Conservation (phyloP, 768 basidiomycete species). For the Macrolepiota albuminosa region DNA sequence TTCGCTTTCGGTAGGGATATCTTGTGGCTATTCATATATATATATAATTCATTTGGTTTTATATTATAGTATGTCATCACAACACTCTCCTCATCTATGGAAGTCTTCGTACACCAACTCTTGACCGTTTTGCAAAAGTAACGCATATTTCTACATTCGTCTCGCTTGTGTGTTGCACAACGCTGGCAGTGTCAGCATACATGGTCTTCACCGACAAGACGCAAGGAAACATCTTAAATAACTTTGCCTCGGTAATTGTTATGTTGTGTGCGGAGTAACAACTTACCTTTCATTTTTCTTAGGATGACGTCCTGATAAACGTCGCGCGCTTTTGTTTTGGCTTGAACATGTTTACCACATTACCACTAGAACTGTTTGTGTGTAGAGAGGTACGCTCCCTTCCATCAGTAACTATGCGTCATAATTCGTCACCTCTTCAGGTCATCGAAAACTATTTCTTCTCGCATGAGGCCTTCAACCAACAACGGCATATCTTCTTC, state of each 20-base stretch:
- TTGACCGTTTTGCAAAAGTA: slow-evolving; percentile 89
- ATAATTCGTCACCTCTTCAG: slow-evolving; percentile 30
- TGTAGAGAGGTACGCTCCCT: slow-evolving; percentile 74
- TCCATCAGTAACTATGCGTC: too few species aligned
- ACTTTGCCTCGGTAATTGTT: slow-evolving; percentile 70
- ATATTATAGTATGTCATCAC: slow-evolving; percentile 81
- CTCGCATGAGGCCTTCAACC: slow-evolving; percentile 77
- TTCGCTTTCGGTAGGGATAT: slow-evolving; percentile 67
- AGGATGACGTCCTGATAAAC: slow-evolving; percentile 89
- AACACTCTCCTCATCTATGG: slow-evolving; percentile 97
- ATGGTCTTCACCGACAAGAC: slow-evolving; percentile 88
- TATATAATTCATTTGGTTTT: slow-evolving; percentile 3
- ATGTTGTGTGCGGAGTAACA: not conserved
- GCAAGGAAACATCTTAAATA: slow-evolving; percentile 95
- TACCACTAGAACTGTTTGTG: slow-evolving; percentile 94
- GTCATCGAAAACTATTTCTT: slow-evolving; percentile 97
- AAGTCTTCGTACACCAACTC: slow-evolving; percentile 84
- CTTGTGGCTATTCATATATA: not conserved
- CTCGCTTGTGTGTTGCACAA: slow-evolving; percentile 79
- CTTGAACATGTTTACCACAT: slow-evolving; percentile 96
- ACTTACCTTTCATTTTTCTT: slow-evolving; percentile 2
- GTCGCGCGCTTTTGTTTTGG: slow-evolving; percentile 93
- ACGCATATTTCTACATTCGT: slow-evolving; percentile 88
- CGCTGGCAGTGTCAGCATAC: slow-evolving; percentile 83
- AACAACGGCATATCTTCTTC: slow-evolving; percentile 84